Percentiles rank a stretch among this genome's conserved stretches.
phyloP scores from a whole-genome alignment of 108 stramenopile genomes.

The Chaetoceros tenuissimus region DNA sequence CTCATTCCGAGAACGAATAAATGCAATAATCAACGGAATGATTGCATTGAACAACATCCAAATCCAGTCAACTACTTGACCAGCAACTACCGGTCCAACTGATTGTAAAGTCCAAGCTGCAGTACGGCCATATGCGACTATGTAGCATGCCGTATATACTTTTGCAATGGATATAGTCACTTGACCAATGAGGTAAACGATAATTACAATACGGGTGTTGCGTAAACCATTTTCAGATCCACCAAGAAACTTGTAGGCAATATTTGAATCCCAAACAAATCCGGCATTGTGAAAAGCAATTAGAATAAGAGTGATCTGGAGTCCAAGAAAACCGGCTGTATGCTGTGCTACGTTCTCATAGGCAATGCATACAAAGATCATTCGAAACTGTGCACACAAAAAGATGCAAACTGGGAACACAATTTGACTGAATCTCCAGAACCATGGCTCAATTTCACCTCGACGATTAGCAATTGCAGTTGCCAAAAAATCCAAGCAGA shows the following conservation, averaged over 20 bases:
- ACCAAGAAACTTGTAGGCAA: too few relatives aligned
- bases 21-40: constrained; percentile 9
- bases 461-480: too few relatives aligned
- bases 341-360: constrained; percentile 3
- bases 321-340: constrained; percentile 11
- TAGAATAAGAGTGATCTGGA: constrained; percentile 6
- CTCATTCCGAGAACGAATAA: neutral
- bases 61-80: constrained; percentile 8
- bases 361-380: constrained; percentile 17
- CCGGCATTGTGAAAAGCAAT: constrained; percentile 2
- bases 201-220: too few relatives aligned
- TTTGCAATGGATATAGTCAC: too few relatives aligned
- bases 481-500: constrained; percentile 13
- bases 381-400: constrained; percentile 9
- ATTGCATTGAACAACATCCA: constrained; percentile 24
- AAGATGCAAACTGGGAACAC: constrained; percentile 6
- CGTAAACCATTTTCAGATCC: too few relatives aligned
- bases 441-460: constrained; percentile 7
- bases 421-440: constrained; percentile 1
- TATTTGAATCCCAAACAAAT: too few relatives aligned
- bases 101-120: too few relatives aligned
- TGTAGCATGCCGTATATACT: too few relatives aligned
- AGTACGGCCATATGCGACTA: too few relatives aligned
- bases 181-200: too few relatives aligned
- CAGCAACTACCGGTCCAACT: too few relatives aligned